These are phyloP conservation scores for Cucumis cinereus DNA, from an alignment of 306 rosid genomes.

Conservation along the genomic window DNA sequence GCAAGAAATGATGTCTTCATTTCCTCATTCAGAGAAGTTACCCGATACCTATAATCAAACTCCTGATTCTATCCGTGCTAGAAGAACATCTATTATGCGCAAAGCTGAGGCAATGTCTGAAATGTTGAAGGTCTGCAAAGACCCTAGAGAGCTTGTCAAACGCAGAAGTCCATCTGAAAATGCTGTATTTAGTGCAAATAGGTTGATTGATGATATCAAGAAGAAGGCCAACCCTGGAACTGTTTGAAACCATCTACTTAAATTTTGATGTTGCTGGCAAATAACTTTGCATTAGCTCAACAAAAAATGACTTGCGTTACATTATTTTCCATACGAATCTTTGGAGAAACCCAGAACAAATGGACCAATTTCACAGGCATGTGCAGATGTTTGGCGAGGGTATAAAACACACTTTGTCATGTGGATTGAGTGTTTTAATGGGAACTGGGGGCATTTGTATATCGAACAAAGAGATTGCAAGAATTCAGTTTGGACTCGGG, in stretches of 20 bases:
- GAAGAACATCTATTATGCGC: slow-evolving; percentile 46
- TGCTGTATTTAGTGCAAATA: slow-evolving; percentile 31
- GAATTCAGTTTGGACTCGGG: neutral
- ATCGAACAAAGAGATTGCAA: neutral
- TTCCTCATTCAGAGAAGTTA: slow-evolving; percentile 57
- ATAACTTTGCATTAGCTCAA: neutral
- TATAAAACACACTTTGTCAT: neutral
- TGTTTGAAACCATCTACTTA: neutral
- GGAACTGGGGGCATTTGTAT: neutral
- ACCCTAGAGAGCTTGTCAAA: slow-evolving; percentile 53
- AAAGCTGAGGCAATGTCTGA: slow-evolving; percentile 69
- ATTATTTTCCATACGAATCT: neutral
- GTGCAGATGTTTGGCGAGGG: neutral
- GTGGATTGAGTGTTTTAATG: neutral
- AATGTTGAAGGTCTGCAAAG: slow-evolving; percentile 44
- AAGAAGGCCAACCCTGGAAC: slow-evolving; percentile 13
- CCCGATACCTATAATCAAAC: slow-evolving; percentile 49
- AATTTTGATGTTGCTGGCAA: neutral
- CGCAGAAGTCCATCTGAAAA: slow-evolving; percentile 27
- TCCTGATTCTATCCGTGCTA: slow-evolving; percentile 25
- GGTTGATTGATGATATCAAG: slow-evolving; percentile 38
- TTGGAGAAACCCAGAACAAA: neutral
- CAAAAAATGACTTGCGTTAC: neutral
- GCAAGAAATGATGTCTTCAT: slow-evolving; percentile 54
- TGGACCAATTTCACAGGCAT: neutral